phyloP scores from a whole-genome alignment of 345 rosid genomes.

The Populus euphratica region DNA sequence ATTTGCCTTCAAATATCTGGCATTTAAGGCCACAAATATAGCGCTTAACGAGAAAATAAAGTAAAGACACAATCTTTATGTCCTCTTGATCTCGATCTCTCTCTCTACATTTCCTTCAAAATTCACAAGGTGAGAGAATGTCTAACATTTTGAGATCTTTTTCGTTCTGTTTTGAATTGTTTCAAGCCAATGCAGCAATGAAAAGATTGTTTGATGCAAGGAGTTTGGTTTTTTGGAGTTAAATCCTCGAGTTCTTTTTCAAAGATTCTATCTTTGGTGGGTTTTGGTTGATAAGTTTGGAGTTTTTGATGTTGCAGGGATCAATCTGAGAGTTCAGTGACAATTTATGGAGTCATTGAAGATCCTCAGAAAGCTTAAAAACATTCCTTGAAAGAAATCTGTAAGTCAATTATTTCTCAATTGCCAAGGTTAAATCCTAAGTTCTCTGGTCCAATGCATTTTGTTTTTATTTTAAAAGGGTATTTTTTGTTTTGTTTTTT shows the following conservation, averaged over 20 bases:
- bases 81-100: not conserved
- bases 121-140: not conserved
- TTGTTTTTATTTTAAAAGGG: not conserved
- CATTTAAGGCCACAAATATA: not conserved
- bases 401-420: constrained; percentile 19
- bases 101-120: not conserved
- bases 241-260: not conserved
- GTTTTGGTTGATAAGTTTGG: not conserved
- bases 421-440: constrained; percentile 22
- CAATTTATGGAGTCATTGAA: constrained; percentile 32
- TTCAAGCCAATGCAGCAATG: not conserved
- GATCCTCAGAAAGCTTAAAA: constrained; percentile 29
- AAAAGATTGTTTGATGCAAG: not conserved
- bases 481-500: not conserved
- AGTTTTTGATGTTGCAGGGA: not conserved
- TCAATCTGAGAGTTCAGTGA: not conserved
- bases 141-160: not conserved
- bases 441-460: not conserved
- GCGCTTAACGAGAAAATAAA: not conserved
- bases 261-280: not conserved
- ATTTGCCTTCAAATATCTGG: not conserved
- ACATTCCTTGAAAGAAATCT: constrained; percentile 38
- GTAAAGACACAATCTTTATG: not conserved
- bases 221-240: not conserved
- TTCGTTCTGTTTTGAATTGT: not conserved